Evolutionary conservation across 2,329 filamentous ascomycete species (phyloP).

Genomic region (Cadophora luteo-olivacea): DNA sequence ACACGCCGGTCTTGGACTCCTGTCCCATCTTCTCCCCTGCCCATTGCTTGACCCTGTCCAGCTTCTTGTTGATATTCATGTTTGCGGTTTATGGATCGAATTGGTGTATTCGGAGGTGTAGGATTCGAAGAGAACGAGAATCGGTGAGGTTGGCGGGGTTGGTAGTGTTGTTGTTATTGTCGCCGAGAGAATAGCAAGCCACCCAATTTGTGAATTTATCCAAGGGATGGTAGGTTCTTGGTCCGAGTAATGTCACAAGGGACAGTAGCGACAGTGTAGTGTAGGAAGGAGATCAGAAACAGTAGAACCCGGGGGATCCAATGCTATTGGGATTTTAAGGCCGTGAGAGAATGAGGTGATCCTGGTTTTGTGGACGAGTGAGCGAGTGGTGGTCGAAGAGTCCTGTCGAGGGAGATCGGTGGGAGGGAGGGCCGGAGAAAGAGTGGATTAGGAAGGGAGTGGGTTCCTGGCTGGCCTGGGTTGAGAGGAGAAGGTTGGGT

Average conservation of each 20-base stretch:
- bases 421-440: slow-evolving; percentile 9
- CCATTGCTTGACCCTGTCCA: slow-evolving; percentile 98
- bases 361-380: slow-evolving; percentile 20
- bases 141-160: slow-evolving; percentile 21
- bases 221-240: slow-evolving; percentile 24
- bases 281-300: slow-evolving; percentile 21
- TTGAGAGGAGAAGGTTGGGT: neutral
- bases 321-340: slow-evolving; percentile 25
- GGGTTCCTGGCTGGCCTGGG: neutral
- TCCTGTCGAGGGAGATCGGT: slow-evolving; percentile 7
- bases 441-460: slow-evolving; percentile 20
- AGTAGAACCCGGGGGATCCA: slow-evolving; percentile 11
- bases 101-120: slow-evolving; percentile 11
- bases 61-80: slow-evolving; percentile 71
- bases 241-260: slow-evolving; percentile 26
- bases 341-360: slow-evolving; percentile 28
- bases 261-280: slow-evolving; percentile 27
- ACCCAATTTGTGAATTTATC: slow-evolving; percentile 30
- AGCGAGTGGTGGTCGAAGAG: slow-evolving; percentile 13
- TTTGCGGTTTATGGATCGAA: slow-evolving; percentile 29
- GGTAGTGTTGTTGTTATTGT: slow-evolving; percentile 23
- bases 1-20: slow-evolving; percentile 84
- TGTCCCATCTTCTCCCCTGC: slow-evolving; percentile 94
- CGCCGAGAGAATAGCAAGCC: slow-evolving; percentile 20
- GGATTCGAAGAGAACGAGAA: slow-evolving; percentile 15